Evolutionary conservation across 129 eudicot genomes (phyloP), one percentile per base, ranked within the genome.

Genomic region (Centella asiatica): DNA sequence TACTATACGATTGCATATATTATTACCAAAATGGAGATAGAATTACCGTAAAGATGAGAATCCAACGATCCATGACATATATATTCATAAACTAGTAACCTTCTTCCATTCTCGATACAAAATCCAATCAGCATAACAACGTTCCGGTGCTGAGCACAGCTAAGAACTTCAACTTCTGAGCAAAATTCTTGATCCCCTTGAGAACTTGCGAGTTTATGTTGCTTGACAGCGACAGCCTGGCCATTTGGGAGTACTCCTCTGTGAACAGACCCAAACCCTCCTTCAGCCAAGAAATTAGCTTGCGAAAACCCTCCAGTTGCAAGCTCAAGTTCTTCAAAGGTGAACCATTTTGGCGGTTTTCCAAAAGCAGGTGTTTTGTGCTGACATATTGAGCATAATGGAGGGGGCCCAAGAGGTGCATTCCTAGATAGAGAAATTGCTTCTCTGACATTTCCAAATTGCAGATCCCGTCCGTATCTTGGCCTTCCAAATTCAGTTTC

Each of bases 101-200:
- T 84, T 65, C 90, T 69, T 20, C 89, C 86, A 64, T 92, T 88
- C 72, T 92, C 95, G 11, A 87, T 82, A 70, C 98, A 92, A 64
- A 84, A 92, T 26, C 98, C 98, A 63, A 92, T 92, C 73, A 92
- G 46, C 89, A 84, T 92, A 59, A 92, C 98, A 64, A 92, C 98
- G 44, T 92, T 92, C 5, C 98, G 80, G 69, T 92, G 98, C 69
- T 92, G 98, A 48, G 98, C 98, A 73, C 98, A 92, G 76, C 98
- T 92, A 60, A 92, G 59, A 17, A 92, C 98, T 76, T 92, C 95
- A 44, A 92, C 98, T 69, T 92, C 98, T 0, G 98, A 84, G 75
- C 98, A 92, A 42, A 92, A 90, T 61, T 90, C 95, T 69, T 81
- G 95, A 73, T 90, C 98, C 33, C 98, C 98, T 76, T 90, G 95